Conservation (phyloP, 257 asterid species). For the Solanum chilense region DNA sequence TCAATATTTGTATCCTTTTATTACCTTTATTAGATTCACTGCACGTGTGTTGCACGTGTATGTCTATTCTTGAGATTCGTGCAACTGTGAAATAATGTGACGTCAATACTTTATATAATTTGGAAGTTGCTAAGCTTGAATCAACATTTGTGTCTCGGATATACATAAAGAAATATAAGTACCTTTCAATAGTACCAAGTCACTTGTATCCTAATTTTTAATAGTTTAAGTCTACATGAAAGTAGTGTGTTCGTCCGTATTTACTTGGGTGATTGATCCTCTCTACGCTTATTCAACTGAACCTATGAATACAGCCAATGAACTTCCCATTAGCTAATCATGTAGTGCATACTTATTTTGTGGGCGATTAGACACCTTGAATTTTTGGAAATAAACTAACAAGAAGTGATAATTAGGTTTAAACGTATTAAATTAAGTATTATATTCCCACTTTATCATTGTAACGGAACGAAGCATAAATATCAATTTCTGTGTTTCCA, state of each 20-base stretch:
- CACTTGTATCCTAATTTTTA: not conserved
- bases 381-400: not conserved
- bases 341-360: not conserved
- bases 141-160: not conserved
- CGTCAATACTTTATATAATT: too few relatives aligned
- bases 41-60: not conserved
- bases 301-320: not conserved
- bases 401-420: not conserved
- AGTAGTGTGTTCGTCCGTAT: too few relatives aligned
- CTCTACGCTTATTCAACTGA: not conserved
- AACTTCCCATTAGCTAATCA: not conserved
- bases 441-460: not conserved
- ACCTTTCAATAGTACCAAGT: not conserved
- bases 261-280: not conserved
- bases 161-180: not conserved
- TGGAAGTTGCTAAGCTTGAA: not conserved
- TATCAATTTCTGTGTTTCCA: not conserved
- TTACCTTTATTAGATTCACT: not conserved
- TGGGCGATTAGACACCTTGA: not conserved
- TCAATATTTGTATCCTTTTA: not conserved
- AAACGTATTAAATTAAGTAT: not conserved
- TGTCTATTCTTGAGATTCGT: not conserved
- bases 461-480: not conserved
- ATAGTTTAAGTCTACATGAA: not conserved
- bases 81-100: not conserved